Evolutionary conservation across 352 stramenopile species (phyloP), one percentile per base, ranked within the genome.

Genomic region (Phytophthora cactorum): DNA sequence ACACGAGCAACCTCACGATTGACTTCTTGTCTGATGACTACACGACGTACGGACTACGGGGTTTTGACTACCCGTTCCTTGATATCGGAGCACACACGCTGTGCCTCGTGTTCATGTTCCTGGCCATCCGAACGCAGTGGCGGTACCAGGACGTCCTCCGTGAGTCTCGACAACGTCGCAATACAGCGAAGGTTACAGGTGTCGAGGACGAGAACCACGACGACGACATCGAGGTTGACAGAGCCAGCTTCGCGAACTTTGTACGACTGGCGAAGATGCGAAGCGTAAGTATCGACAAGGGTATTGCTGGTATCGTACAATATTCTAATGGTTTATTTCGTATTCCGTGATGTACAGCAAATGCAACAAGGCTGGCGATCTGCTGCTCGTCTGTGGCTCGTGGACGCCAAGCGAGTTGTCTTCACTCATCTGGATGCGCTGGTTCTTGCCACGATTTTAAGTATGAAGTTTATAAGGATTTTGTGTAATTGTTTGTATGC

Each of bases 391-490:
- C 39, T 93, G 6, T 96, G 88, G 86, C 38, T 90, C 28, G 44
- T 79, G 14, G 88, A 96, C 38, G 78, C 86, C 7, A 93, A 94
- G 58, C 76, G 77, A 52, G 81, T 93, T 17, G 63, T 93, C 6
- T 77, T 94, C 36, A 85, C 81, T 1, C 86, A 96, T 54, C 57
- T 96, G 31, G 88, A 93, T n/a, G 82, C 79, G 1, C 58, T 96
- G 10, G 88, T 96, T 10, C 67, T 96, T 17, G 75, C 91, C 43
- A 96, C 86, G 1, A 94, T 96, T 65, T 59, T 95, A 25, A 83
- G 86, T 95, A 36, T 9, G 52, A 25, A 31, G 44, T 3, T 25
- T 50, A 27, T 7, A 45, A 11, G 22, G 56, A 14, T 11, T 29
- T 1, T 5, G 52, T 3, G 17, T 39, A 36, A 5, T 11, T 41